These are phyloP conservation scores for Fistulinella prunicolor DNA, from an alignment of 768 basidiomycete genomes.

Conservation along the genomic window DNA sequence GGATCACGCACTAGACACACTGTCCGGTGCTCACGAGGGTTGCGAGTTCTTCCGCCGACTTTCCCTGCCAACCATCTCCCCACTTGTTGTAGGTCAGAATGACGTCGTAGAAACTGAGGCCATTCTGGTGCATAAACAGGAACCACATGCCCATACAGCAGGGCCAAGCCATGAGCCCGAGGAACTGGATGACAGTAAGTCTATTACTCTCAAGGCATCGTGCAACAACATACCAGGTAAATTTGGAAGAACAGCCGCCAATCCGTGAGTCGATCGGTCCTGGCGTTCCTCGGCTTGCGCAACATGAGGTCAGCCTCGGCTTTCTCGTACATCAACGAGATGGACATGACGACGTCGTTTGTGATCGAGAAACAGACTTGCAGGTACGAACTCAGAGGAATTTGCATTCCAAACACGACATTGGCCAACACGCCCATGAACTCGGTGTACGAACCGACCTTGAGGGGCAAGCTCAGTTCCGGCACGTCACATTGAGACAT, in stretches of 20 bases:
- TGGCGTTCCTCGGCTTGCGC: slow-evolving; percentile 48
- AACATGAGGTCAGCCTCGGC: slow-evolving; percentile 49
- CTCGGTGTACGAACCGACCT: slow-evolving; percentile 59
- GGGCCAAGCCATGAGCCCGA: slow-evolving; percentile 46
- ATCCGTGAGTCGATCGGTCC: slow-evolving; percentile 49
- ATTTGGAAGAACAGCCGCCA: slow-evolving; percentile 49
- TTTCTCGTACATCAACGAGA: slow-evolving; percentile 51
- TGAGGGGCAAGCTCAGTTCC: not conserved
- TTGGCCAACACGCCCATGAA: slow-evolving; percentile 55
- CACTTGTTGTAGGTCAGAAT: slow-evolving; percentile 43
- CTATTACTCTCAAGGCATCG: not conserved
- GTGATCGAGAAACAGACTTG: slow-evolving; percentile 56
- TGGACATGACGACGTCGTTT: slow-evolving; percentile 51
- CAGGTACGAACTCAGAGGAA: slow-evolving; percentile 51
- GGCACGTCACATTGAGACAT: not conserved
- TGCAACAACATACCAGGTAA: slow-evolving; percentile 37
- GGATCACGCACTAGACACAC: slow-evolving; percentile 40
- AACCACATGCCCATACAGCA: slow-evolving; percentile 44
- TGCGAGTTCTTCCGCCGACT: slow-evolving; percentile 27
- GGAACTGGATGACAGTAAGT: slow-evolving; percentile 32
- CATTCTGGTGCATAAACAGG: slow-evolving; percentile 38
- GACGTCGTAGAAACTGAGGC: slow-evolving; percentile 36
- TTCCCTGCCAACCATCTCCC: slow-evolving; percentile 35
- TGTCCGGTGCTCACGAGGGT: slow-evolving; percentile 41
- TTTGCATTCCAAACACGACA: slow-evolving; percentile 57